Base-by-base conservation (phyloP, 768 basidiomycete genomes). In the Suillus americanus region DNA sequence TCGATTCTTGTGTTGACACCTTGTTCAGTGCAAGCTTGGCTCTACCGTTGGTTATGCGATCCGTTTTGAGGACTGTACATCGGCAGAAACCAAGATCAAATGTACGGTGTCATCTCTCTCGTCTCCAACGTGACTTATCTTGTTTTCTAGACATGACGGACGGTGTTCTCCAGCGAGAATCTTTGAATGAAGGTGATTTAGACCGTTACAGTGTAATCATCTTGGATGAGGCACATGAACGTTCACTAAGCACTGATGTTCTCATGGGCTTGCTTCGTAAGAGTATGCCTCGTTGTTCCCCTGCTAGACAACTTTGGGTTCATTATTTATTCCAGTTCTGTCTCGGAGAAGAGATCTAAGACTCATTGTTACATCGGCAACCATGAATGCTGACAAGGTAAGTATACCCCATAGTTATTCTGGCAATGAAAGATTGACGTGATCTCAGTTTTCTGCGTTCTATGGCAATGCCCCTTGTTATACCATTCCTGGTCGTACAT, bases 301-400 rank as follows among this genome's bases (percentile, higher is more conserved):
- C 37, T 3, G 54, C 41, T 20, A 18, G 1, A 43, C 0, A 30
- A 3, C n/a, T 13, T 37, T 62, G 46, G 33, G 37, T 66, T 62
- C 63, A 74, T 37, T 45, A 57, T 55, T 33, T 1, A 40, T 6
- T 8, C 35, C 65, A 92, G 89, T 95, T 70, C 79, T 99, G 28
- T 95, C 95, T 2, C 86, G 97, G 4, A 82, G 97, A 65, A 82
- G 96, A 63, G 97, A 99, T 74, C 80, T 99, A 50, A 99, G 95
- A 76, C 86, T 99, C 50, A 95, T 99, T 68, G 95, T 99, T 45
- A 99, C 97, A 1, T 99, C 97, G 9, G 97, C 97, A 3, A 99
- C 97, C 3, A 99, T 99, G 97, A 99, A 99, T 74, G 93, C 97
- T 1, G 95, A 97, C 57, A 99, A 99, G 88, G 95, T 92, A 68